Evolutionary conservation across 108 stramenopile species (phyloP), one percentile per base, ranked within the genome.

Genomic region (Nitzschia sp.): DNA sequence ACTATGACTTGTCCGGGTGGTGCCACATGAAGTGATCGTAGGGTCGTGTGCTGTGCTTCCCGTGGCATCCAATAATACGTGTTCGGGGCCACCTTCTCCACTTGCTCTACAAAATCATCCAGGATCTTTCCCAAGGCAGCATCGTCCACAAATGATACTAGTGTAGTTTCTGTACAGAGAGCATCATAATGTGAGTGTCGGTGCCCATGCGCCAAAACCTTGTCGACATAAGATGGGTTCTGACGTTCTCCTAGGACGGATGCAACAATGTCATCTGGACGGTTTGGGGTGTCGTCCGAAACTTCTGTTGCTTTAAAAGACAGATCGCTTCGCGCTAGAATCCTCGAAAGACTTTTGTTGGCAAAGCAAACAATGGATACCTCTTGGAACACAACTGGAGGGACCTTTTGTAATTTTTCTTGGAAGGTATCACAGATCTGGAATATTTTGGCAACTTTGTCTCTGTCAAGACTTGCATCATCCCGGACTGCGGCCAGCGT

Each of bases 301-400:
- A 17, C n/a, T 17, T 48, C 17, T 2, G 46, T 48, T 15, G 46
- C 46, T 17, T 48, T 15, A 6, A 48, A 48, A 15, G 46, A 6
- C 2, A 48, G 3, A 17, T 48, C 46, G 2, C 5, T 48, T 48
- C 46, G 2, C 6, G 46, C 46, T 6, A 48, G 46, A 48, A 48
- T 2, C 17, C 17, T 48, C n/a, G 46, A 48, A 48, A 48, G 46
- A 3, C n/a, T 48, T 17, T 17, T 15, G 6, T 48, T 48, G 14
- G n/a, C 46, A 48, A 48, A 48, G 17, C n/a, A 48, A 5, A 48
- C 46, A 48, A 48, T 48, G 46, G 46, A 48, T 48, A 48, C n/a
- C 3, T 48, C 46, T 17, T 6, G 46, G 6, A 48, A 15, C 2
- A 17, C n/a, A 6, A 48, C 17, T 15, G 46, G 46, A 2, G 46